Evolutionary conservation across 345 rosid genomes (phyloP), one percentile per base, ranked within the genome.

Genomic region (Dipteronia sinensis): DNA sequence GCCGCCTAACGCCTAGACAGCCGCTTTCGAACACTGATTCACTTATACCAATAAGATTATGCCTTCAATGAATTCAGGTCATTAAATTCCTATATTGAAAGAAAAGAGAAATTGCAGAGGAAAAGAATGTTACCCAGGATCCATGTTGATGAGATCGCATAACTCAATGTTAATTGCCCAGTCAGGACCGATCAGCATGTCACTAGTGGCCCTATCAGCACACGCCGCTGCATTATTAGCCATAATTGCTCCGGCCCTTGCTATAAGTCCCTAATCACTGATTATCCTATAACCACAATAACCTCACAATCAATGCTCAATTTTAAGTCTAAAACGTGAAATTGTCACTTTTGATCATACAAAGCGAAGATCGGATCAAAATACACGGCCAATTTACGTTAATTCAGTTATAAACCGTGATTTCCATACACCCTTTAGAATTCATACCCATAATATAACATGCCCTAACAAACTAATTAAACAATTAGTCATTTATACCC

Each of bases 151-250:
- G 79, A 92, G 80, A 80, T 96, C 99, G 62, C 99, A 96, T 9
- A 96, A 80, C 87, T 96, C 99, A 25, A 96, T 89, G 87, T 90
- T 96, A 76, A 96, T 77, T 59, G 97, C 97, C 99, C 99, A 96
- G 76, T 96, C 99, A 0, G 99, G 99, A 77, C 95, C 95, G 65
- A 91, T 88, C 85, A 96, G 78, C 90, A 87, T 87, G 83, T 94
- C 98, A 82, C 87, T 94, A 0, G 99, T 96, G 17, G 98, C 98
- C 84, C 98, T 92, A 87, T 96, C 99, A 34, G 97, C 99, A 80
- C 93, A 92, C n/a, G 92, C 85, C 44, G 94, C 89, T 13, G 88
- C 99, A 69, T 76, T 89, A 82, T 81, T 87, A n/a, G 94, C 91
- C 98, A 93, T 95, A 76, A 59, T 64, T 3, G 72, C 58, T 78